Percentiles rank a stretch among this genome's conserved stretches.
phyloP scores from a whole-genome alignment of 2,329 filamentous ascomycete species.

The Arthrobotrys iridis region DNA sequence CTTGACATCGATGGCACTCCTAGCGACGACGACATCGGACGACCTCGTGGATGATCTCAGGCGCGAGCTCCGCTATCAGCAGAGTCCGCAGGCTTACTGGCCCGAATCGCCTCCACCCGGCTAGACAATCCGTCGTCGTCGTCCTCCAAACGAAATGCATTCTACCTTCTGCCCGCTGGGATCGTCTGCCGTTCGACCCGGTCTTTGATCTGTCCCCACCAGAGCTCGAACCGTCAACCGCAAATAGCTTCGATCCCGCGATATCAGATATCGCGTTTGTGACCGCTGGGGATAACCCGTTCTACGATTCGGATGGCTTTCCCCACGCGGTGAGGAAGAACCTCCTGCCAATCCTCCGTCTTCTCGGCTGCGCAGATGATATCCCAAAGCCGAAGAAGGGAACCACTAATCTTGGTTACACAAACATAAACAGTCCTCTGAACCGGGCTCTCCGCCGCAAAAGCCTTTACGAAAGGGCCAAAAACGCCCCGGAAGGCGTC shows the following conservation, averaged over 20 bases:
- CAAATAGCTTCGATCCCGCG: background rate
- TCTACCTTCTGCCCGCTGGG: background rate
- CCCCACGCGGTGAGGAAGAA: constrained; percentile 22
- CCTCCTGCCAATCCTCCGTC: constrained; percentile 44
- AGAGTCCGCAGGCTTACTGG: constrained; percentile 28
- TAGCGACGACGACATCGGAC: constrained; percentile 13
- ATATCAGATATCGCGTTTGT: background rate
- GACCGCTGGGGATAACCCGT: background rate
- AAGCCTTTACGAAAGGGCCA: background rate
- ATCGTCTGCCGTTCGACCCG: constrained; percentile 16
- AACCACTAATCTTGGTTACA: constrained; percentile 45
- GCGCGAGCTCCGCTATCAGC: constrained; percentile 37
- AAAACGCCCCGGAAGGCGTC: background rate
- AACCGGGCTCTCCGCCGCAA: constrained; percentile 35
- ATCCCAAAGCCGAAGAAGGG: constrained; percentile 41
- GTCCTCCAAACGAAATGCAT: constrained; percentile 33
- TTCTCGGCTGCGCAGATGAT: constrained; percentile 46
- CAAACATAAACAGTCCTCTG: constrained; percentile 18
- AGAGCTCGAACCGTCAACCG: background rate
- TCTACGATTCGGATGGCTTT: background rate
- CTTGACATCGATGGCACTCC: constrained; percentile 22
- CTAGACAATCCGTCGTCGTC: background rate
- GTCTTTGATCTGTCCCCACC: background rate
- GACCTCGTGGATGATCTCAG: constrained; percentile 44
- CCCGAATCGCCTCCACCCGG: background rate